Evolutionary conservation across 1,284 basidiomycete species (phyloP).

Genomic region (Leucoagaricus sp.): DNA sequence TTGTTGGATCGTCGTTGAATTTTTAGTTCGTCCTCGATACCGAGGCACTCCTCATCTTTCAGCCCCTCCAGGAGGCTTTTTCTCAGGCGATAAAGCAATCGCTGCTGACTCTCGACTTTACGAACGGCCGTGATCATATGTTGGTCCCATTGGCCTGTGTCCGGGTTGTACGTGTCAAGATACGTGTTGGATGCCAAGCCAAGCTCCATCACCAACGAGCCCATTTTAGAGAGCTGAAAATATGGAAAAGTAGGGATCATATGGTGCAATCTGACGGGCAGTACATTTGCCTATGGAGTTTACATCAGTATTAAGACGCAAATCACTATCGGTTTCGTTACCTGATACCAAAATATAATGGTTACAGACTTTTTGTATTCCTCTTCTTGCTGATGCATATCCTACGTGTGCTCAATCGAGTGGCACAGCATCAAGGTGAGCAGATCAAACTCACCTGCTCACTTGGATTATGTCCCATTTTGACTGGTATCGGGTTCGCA

Average conservation of each 20-base stretch:
- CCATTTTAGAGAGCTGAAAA: conserved; percentile 57
- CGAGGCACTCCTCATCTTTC: conserved; percentile 54
- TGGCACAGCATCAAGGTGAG: not conserved
- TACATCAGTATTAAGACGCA: conserved; percentile 11
- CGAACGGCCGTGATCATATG: conserved; percentile 38
- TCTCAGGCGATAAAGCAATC: conserved; percentile 59
- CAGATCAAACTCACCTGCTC: conserved; percentile 13
- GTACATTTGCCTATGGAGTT: conserved; percentile 46
- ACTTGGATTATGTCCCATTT: conserved; percentile 4
- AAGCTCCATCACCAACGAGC: conserved; percentile 52
- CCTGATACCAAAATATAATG: conserved; percentile 70
- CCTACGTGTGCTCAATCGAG: conserved; percentile 20
- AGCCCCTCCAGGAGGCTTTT: conserved; percentile 58
- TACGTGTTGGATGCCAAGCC: conserved; percentile 50
- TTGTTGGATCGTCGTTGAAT: conserved; percentile 35
- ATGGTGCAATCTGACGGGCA: conserved; percentile 61
- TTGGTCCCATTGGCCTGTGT: conserved; percentile 57
- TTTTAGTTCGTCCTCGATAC: conserved; percentile 53
- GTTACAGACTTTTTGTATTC: conserved; percentile 53
- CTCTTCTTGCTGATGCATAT: conserved; percentile 40
- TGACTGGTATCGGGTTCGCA: conserved; percentile 9
- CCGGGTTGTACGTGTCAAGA: conserved; percentile 58
- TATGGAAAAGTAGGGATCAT: conserved; percentile 63
- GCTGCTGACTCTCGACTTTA: conserved; percentile 40
- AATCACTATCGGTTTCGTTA: conserved; percentile 25